A percentile compares a stretch with the other conserved stretches of the same genome.
phyloP scores from a whole-genome alignment of 2,329 filamentous ascomycete genomes.

The Biscogniauxia marginata region DNA sequence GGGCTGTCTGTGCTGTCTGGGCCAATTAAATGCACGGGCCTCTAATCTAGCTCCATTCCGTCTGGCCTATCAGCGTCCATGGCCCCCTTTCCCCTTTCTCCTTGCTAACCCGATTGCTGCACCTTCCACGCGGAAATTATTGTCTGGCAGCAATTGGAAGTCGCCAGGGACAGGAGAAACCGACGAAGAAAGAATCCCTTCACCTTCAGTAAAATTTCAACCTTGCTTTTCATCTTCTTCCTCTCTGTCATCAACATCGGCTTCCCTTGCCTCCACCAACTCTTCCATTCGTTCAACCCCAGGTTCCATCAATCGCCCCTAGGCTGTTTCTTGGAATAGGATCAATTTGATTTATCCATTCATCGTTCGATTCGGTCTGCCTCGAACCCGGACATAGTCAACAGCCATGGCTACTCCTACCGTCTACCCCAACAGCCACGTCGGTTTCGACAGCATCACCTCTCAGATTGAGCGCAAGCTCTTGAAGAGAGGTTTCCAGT shows the following conservation, averaged over 20 bases:
- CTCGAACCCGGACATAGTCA: slow-evolving; percentile 19
- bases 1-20: slow-evolving; percentile 5
- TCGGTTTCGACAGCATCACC: slow-evolving; percentile 99
- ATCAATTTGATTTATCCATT: slow-evolving; percentile 33
- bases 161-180: slow-evolving; percentile 31
- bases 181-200: slow-evolving; percentile 23
- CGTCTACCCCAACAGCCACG: slow-evolving; percentile 92
- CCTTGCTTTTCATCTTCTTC: slow-evolving; percentile 11
- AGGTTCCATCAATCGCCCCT: slow-evolving; percentile 29
- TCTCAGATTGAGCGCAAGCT: slow-evolving; percentile 99
- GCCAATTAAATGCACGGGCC: slow-evolving; percentile 19
- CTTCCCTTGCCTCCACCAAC: slow-evolving; percentile 8
- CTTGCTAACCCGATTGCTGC: slow-evolving; percentile 15
- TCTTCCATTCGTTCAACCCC: slow-evolving; percentile 23
- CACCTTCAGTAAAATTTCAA: slow-evolving; percentile 26
- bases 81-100: slow-evolving; percentile 29
- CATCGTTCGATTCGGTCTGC: slow-evolving; percentile 18
- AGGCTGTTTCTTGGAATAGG: slow-evolving; percentile 40
- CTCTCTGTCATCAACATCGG: slow-evolving; percentile 1
- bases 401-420: slow-evolving; percentile 65
- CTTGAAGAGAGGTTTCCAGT: slow-evolving; percentile 98
- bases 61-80: slow-evolving; percentile 28
- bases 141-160: slow-evolving; percentile 37
- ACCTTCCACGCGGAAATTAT: slow-evolving; percentile 46
- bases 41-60: no score